phyloP scores from a whole-genome alignment of 495 filamentous ascomycete species.

The Lophium mytilinum region DNA sequence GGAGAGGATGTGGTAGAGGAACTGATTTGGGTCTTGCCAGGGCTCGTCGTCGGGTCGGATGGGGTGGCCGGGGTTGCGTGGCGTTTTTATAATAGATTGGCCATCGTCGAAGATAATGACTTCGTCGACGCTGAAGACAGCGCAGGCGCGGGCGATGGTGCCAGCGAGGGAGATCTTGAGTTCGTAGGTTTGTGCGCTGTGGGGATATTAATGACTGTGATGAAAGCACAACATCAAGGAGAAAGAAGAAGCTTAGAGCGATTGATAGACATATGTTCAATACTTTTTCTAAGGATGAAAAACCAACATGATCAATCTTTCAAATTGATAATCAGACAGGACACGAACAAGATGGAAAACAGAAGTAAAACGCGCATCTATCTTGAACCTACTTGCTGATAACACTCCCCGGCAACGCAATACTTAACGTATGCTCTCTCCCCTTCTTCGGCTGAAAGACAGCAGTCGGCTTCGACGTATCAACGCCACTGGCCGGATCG shows the following conservation, averaged over 20 bases:
- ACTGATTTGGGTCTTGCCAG: constrained; percentile 57
- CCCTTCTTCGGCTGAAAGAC: constrained; percentile 42
- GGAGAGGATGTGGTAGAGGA: constrained; percentile 60
- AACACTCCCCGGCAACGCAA: constrained; percentile 53
- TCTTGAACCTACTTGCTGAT: constrained; percentile 44
- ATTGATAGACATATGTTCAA: not conserved
- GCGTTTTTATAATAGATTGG: constrained; percentile 8
- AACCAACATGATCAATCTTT: not conserved
- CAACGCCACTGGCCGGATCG: constrained; percentile 12
- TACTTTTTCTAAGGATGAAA: too few relatives aligned
- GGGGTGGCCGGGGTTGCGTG: not conserved
- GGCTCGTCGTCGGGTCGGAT: constrained; percentile 48
- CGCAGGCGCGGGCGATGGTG: constrained; percentile 60
- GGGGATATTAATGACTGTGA: not conserved
- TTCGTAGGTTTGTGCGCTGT: constrained; percentile 51
- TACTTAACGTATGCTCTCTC: constrained; percentile 45
- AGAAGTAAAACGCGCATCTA: too few relatives aligned
- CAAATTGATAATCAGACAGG: not conserved
- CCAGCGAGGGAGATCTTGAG: constrained; percentile 57
- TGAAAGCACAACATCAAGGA: not conserved
- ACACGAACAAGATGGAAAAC: not conserved
- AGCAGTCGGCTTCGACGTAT: constrained; percentile 52
- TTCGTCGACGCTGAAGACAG: constrained; percentile 73
- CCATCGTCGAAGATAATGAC: constrained; percentile 65
- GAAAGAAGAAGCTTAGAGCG: not conserved